Percentiles rank a stretch among this genome's conserved stretches.
Evolutionary conservation across 2,329 filamentous ascomycete species (phyloP).

Genomic region (Colletotrichum acutatum): DNA sequence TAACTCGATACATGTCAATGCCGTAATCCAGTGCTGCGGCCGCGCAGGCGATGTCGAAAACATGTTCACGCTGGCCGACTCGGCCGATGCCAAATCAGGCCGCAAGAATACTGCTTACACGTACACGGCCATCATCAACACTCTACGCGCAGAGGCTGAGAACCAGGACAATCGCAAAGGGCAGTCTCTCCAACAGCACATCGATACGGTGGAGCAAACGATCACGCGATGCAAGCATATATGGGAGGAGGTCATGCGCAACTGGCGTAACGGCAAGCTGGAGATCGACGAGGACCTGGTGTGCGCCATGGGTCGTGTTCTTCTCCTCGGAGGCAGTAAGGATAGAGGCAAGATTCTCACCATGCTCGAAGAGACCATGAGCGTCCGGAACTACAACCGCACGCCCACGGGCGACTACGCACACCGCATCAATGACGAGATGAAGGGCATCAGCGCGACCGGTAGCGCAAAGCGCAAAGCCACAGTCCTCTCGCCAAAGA

Average conservation of each 20-base stretch:
- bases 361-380: slow-evolving; percentile 85
- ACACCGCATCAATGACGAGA: slow-evolving; percentile 33
- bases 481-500: slow-evolving; percentile 10
- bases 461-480: slow-evolving; percentile 37
- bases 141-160: slow-evolving; percentile 66
- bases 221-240: slow-evolving; percentile 77
- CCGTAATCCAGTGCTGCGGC: slow-evolving; percentile 84
- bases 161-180: slow-evolving; percentile 42
- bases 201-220: slow-evolving; percentile 52
- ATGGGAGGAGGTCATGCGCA: slow-evolving; percentile 83
- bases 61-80: slow-evolving; percentile 80
- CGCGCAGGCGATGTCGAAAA: slow-evolving; percentile 80
- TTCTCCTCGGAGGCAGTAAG: slow-evolving; percentile 72
- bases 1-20: slow-evolving; percentile 87
- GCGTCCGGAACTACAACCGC: slow-evolving; percentile 66
- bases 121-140: slow-evolving; percentile 86
- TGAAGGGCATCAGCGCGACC: slow-evolving; percentile 37
- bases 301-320: slow-evolving; percentile 80
- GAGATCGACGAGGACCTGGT: slow-evolving; percentile 82
- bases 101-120: slow-evolving; percentile 75
- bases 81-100: slow-evolving; percentile 69
- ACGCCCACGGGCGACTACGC: not conserved
- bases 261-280: slow-evolving; percentile 79
- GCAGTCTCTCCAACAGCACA: slow-evolving; percentile 44
- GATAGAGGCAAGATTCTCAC: slow-evolving; percentile 80